phyloP scores from a whole-genome alignment of 139 green algal species.

The Chlorella vulgaris region DNA sequence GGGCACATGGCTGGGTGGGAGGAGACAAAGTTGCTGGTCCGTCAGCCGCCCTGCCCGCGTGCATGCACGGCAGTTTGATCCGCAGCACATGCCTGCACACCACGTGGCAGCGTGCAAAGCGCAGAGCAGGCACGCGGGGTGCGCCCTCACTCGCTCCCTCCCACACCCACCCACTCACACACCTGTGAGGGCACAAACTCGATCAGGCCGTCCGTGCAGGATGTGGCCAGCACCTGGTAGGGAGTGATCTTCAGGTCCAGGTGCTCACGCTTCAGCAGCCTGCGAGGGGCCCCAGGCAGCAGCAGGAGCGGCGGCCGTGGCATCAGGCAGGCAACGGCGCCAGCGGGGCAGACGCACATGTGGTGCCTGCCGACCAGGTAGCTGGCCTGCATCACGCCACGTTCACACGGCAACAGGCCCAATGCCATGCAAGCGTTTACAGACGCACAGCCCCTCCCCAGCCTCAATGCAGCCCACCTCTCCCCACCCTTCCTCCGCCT shows the following conservation, averaged over 20 bases:
- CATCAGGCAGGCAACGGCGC: too few species aligned
- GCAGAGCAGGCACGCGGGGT: too few species aligned
- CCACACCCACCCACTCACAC: background rate
- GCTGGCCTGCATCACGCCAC: too few species aligned
- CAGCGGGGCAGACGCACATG: too few species aligned
- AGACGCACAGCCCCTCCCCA: background rate
- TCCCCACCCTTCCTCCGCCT: background rate
- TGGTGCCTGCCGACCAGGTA: too few species aligned
- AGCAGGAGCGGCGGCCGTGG: background rate
- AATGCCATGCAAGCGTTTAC: too few species aligned
- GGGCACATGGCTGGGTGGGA: too few species aligned
- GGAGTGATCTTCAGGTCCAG: conserved; percentile 83
- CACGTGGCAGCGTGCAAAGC: background rate
- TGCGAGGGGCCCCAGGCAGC: background rate
- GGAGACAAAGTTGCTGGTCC: too few species aligned
- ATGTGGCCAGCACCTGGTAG: conserved; percentile 92
- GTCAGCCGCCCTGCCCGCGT: too few species aligned
- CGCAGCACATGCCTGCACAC: too few species aligned
- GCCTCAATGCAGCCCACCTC: background rate
- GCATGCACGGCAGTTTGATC: too few species aligned
- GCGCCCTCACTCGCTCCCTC: background rate
- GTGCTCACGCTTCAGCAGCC: conserved; percentile 93
- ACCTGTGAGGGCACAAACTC: conserved; percentile 86
- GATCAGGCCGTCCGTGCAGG: conserved; percentile 86
- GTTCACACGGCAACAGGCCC: too few species aligned